These are phyloP conservation scores for Cladosporium sp. DNA, from an alignment of 2,329 filamentous ascomycete genomes.

Conservation along the genomic window DNA sequence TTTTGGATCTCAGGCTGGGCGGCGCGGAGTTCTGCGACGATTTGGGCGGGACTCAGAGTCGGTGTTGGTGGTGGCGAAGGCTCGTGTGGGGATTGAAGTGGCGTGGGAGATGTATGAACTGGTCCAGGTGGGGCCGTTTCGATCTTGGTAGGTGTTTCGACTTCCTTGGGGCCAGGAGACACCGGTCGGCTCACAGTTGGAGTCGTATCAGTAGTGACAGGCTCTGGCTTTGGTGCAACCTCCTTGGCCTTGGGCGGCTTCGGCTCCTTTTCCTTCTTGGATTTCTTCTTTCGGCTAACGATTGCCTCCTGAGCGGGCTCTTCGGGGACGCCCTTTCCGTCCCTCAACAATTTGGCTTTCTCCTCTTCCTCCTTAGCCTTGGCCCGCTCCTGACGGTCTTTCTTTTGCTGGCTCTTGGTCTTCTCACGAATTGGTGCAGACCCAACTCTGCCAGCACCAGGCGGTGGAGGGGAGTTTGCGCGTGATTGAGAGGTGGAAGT, in stretches of 20 bases:
- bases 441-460: slow-evolving; percentile 54
- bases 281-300: slow-evolving; percentile 76
- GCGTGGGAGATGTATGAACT: slow-evolving; percentile 10
- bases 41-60: slow-evolving; percentile 27
- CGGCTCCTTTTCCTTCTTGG: slow-evolving; percentile 57
- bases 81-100: slow-evolving; percentile 25
- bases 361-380: slow-evolving; percentile 46
- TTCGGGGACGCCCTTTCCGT: slow-evolving; percentile 34
- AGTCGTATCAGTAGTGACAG: slow-evolving; percentile 21
- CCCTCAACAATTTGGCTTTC: slow-evolving; percentile 32
- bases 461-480: slow-evolving; percentile 63
- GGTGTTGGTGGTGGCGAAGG: slow-evolving; percentile 31
- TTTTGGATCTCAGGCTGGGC: slow-evolving; percentile 29
- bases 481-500: slow-evolving; percentile 68
- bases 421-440: slow-evolving; percentile 63
- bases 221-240: slow-evolving; percentile 23
- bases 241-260: slow-evolving; percentile 25
- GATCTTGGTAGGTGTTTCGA: slow-evolving; percentile 2
- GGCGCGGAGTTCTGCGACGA: slow-evolving; percentile 30
- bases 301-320: slow-evolving; percentile 64
- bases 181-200: slow-evolving; percentile 26
- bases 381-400: slow-evolving; percentile 48
- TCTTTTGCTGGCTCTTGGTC: slow-evolving; percentile 75
- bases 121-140: slow-evolving; percentile 13
- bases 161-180: slow-evolving; percentile 23